Conservation (phyloP, 2,329 filamentous ascomycete species). For the Fusarium stilboides region DNA sequence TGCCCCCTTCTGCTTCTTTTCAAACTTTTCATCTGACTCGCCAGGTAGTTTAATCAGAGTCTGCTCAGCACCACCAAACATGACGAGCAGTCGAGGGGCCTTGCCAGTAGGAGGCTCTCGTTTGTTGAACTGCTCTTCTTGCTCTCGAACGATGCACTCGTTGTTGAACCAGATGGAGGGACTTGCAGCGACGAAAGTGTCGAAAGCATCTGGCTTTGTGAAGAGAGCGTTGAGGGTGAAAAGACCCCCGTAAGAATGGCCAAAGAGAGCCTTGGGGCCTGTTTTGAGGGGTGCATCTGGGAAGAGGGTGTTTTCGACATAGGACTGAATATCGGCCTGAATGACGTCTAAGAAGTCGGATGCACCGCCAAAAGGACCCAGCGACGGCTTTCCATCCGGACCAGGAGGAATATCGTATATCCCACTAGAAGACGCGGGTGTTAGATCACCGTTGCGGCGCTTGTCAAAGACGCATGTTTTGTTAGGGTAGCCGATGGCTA, state of each 20-base stretch:
- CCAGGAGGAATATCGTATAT: conserved; percentile 42
- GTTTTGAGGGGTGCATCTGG: conserved; percentile 49
- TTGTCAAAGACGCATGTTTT: conserved; percentile 48
- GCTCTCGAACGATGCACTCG: conserved; percentile 55
- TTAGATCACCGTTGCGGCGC: conserved; percentile 51
- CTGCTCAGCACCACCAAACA: conserved; percentile 54
- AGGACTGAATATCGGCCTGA: conserved; percentile 55
- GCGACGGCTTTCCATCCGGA: conserved; percentile 40
- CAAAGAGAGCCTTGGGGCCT: conserved; percentile 61
- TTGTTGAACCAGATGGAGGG: conserved; percentile 65
- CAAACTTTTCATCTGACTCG: conserved; percentile 53
- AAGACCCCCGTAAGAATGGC: conserved; percentile 65
- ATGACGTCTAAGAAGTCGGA: conserved; percentile 62
- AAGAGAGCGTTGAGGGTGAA: conserved; percentile 63
- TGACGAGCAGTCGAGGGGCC: conserved; percentile 53
- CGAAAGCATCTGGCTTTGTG: conserved; percentile 58
- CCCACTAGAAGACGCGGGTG: conserved; percentile 41
- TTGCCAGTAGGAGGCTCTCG: conserved; percentile 10
- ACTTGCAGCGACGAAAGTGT: conserved; percentile 62
- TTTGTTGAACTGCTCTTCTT: conserved; percentile 48
- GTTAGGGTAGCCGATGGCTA: conserved; percentile 54
- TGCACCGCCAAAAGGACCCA: conserved; percentile 57
- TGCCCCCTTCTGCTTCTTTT: conserved; percentile 41
- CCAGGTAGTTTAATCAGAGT: conserved; percentile 45
- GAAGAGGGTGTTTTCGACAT: conserved; percentile 47